A percentile compares a stretch with the other conserved stretches of the same genome.
phyloP scores from a whole-genome alignment of 148 eudicot species.

The Drosera capensis region DNA sequence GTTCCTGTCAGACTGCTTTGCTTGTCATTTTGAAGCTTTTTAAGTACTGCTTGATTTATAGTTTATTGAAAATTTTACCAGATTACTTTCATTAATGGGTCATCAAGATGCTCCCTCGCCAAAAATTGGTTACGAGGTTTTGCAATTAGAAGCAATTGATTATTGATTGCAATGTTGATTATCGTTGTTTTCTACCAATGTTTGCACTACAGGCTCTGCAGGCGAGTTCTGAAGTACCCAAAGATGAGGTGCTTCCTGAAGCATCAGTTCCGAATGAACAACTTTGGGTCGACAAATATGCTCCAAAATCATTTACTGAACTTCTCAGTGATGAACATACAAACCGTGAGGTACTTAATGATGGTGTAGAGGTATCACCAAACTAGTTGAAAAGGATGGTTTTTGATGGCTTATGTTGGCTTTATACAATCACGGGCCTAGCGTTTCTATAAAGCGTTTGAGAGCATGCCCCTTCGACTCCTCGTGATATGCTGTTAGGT shows the following conservation, averaged over 20 bases:
- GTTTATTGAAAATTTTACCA: too few species aligned
- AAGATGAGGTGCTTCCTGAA: constrained; percentile 17
- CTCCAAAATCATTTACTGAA: constrained; percentile 88
- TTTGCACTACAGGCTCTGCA: constrained; percentile 45
- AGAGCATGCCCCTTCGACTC: too few species aligned
- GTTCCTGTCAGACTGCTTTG: too few species aligned
- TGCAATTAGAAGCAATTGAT: background rate
- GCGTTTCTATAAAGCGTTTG: too few species aligned
- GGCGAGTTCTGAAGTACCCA: constrained; percentile 39
- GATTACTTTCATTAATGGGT: too few species aligned
- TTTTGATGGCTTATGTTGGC: background rate
- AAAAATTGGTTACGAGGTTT: background rate
- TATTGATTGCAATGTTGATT: background rate
- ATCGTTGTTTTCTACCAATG: background rate
- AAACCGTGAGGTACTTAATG: constrained; percentile 67
- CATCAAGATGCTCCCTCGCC: too few species aligned
- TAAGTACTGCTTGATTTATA: too few species aligned
- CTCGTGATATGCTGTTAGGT: too few species aligned
- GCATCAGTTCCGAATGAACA: constrained; percentile 36
- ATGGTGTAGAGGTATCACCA: background rate
- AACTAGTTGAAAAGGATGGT: background rate
- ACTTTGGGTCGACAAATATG: constrained; percentile 96
- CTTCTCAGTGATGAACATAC: constrained; percentile 96
- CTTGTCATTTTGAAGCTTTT: too few species aligned
- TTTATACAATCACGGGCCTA: too few species aligned